Percentiles rank a stretch among this genome's conserved stretches.
Conservation (phyloP, 2,329 filamentous ascomycete species). For the Herpotrichia juniperi region DNA sequence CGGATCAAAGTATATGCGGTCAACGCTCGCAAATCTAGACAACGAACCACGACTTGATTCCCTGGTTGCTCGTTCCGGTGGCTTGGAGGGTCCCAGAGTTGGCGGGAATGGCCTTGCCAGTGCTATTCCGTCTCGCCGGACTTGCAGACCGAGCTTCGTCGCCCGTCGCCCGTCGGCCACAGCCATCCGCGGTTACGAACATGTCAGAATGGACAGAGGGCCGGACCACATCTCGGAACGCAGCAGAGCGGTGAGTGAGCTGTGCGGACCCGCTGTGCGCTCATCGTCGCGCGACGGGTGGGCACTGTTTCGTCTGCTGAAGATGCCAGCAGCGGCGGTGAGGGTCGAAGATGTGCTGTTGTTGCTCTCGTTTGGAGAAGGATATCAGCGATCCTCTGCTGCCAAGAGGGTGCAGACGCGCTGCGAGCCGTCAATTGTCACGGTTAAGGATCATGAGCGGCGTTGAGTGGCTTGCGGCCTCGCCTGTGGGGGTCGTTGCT, state of each 20-base stretch:
- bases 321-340: background rate
- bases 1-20: background rate
- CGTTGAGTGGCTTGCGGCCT: no score
- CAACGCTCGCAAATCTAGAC: background rate
- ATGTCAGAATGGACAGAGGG: slow-evolving; percentile 1
- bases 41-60: background rate
- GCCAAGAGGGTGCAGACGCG: background rate
- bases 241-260: slow-evolving; percentile 1
- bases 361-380: background rate
- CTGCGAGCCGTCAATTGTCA: no score
- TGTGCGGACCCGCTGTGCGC: no score
- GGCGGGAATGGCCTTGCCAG: background rate
- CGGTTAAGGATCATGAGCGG: no score
- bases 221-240: background rate
- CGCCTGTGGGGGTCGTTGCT: no score
- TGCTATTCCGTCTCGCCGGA: background rate
- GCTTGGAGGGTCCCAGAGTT: background rate
- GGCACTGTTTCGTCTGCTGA: background rate
- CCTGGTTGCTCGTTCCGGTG: background rate
- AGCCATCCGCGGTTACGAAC: slow-evolving; percentile 7
- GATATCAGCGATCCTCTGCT: background rate
- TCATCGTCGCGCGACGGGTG: background rate
- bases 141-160: background rate
- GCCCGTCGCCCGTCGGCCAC: no score
- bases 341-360: background rate